Percentiles rank a stretch among this genome's conserved stretches.
Conservation (phyloP, 805 yeast genomes). For the Metschnikowia dekortorum region DNA sequence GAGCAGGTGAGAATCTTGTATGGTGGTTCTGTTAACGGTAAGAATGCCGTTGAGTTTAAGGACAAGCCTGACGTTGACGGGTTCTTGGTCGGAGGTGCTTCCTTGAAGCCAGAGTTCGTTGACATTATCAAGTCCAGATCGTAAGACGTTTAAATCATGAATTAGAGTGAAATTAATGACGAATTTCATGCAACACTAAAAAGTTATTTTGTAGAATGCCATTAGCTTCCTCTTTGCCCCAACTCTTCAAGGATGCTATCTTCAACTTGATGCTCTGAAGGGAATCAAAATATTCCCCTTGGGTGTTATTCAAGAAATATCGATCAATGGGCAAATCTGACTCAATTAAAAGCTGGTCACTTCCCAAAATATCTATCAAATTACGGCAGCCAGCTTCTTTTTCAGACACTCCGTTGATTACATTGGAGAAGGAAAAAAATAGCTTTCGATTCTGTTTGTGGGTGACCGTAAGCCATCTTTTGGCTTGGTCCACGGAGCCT, state of each 20-base stretch:
- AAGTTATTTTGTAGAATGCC: neutral
- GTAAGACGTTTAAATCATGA: slow-evolving; percentile 29
- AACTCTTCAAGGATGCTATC: neutral
- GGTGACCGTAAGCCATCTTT: slow-evolving; percentile 39
- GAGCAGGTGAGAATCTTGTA: slow-evolving; percentile 82
- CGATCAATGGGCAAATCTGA: slow-evolving; percentile 34
- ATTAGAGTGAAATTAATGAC: neutral
- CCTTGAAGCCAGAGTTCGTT: slow-evolving; percentile 95
- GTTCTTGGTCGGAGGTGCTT: slow-evolving; percentile 99
- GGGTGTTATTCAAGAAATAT: slow-evolving; percentile 6
- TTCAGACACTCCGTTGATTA: slow-evolving; percentile 40
- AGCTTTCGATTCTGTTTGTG: slow-evolving; percentile 24
- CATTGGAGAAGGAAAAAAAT: slow-evolving; percentile 51
- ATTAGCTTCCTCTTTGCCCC: neutral
- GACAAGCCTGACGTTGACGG: slow-evolving; percentile 95
- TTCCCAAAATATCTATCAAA: slow-evolving; percentile 17
- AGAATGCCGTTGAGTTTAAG: slow-evolving; percentile 85
- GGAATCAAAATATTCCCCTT: slow-evolving; percentile 5
- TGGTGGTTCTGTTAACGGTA: slow-evolving; percentile 98
- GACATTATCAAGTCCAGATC: slow-evolving; percentile 91
- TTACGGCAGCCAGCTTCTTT: slow-evolving; percentile 19
- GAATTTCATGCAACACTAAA: neutral
- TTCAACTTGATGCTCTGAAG: slow-evolving; percentile 4
- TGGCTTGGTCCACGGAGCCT: slow-evolving; percentile 72
- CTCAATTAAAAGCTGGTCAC: slow-evolving; percentile 29